Conservation (phyloP, 2,329 filamentous ascomycete genomes). For the Exophiala sideris region DNA sequence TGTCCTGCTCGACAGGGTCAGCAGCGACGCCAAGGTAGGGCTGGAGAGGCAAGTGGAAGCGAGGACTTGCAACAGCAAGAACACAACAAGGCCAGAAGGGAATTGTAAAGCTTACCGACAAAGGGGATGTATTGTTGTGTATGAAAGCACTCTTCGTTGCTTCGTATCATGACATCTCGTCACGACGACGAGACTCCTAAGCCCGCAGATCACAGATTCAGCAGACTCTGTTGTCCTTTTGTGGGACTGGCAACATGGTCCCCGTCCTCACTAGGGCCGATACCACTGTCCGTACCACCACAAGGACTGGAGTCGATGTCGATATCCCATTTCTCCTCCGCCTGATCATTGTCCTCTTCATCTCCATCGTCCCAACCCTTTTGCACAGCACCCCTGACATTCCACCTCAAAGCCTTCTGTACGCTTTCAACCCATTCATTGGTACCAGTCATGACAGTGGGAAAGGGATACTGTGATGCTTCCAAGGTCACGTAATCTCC, state of each 20-base stretch:
- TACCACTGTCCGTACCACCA: constrained; percentile 43
- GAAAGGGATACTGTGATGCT: constrained; percentile 94
- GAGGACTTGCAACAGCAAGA: neutral
- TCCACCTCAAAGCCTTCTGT: constrained; percentile 88
- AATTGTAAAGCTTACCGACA: neutral
- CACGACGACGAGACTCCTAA: neutral
- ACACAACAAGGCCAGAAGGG: neutral
- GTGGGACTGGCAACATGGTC: constrained; percentile 53
- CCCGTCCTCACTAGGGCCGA: constrained; percentile 65
- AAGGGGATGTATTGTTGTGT: neutral
- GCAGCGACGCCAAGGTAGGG: neutral
- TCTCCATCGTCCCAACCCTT: constrained; percentile 68
- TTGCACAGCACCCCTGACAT: constrained; percentile 85
- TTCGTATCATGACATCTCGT: neutral
- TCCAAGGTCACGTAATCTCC: constrained; percentile 96
- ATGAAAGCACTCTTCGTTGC: neutral
- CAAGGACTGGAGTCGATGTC: constrained; percentile 65
- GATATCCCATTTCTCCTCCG: constrained; percentile 79
- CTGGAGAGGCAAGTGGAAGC: neutral
- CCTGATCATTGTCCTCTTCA: constrained; percentile 33
- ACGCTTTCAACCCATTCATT: constrained; percentile 98
- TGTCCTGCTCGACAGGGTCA: neutral
- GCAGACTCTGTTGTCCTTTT: constrained; percentile 68
- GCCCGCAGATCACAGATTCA: constrained; percentile 53
- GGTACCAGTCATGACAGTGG: constrained; percentile 83